Evolutionary conservation across 495 filamentous ascomycete genomes (phyloP).

Genomic region (Tuber calosporum): DNA sequence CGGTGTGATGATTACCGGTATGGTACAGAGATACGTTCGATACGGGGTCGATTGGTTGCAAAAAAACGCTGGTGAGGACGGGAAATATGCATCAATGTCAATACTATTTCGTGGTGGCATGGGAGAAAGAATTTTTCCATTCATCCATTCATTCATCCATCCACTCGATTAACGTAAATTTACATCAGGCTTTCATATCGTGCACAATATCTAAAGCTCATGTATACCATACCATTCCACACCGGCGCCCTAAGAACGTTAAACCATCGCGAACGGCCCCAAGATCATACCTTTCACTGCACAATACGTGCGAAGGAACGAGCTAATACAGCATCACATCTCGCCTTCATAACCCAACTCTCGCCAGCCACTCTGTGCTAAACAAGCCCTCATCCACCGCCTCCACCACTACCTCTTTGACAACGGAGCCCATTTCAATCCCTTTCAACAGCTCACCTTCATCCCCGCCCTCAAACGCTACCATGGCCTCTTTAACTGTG

Average conservation of each 20-base stretch:
- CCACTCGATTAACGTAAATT: not conserved
- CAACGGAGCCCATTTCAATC: conserved; percentile 16
- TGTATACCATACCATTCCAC: not conserved
- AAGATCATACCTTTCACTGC: not conserved
- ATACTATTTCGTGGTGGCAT: not conserved
- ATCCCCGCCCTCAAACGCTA: conserved; percentile 25
- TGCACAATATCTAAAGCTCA: not conserved
- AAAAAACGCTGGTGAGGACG: too few relatives aligned
- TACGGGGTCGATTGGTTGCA: too few relatives aligned
- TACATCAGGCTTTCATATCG: not conserved
- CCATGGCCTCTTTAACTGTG: conserved; percentile 33
- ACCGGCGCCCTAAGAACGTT: not conserved
- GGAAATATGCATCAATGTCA: not conserved
- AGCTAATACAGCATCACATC: not conserved
- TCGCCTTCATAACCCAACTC: conserved; percentile 12
- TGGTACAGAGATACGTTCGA: too few relatives aligned
- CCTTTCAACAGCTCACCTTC: conserved; percentile 4
- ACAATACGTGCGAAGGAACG: not conserved
- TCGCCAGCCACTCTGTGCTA: conserved; percentile 28
- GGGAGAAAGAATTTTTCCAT: not conserved
- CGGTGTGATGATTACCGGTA: too few relatives aligned
- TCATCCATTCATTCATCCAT: too few relatives aligned
- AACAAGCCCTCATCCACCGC: conserved; percentile 38
- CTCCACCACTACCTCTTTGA: conserved; percentile 28
- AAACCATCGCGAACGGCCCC: not conserved